Conservation (phyloP, 495 filamentous ascomycete genomes). For the Trichocladium antarcticum region DNA sequence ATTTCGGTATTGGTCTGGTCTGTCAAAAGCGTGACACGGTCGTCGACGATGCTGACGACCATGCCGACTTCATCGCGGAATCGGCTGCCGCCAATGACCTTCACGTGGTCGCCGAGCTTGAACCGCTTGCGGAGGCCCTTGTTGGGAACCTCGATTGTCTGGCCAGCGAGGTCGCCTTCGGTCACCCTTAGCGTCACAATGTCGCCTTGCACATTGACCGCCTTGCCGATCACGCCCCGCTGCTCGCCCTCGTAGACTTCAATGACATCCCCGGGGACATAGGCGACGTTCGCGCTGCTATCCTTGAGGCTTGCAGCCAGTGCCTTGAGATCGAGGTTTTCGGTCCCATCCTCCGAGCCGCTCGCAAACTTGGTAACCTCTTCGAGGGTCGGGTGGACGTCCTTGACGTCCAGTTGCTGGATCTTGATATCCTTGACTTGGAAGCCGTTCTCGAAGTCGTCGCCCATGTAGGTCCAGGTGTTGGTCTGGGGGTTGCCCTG, state of each 20-base stretch:
- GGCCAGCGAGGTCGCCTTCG: slow-evolving; percentile 69
- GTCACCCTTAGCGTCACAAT: slow-evolving; percentile 86
- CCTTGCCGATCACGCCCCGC: slow-evolving; percentile 75
- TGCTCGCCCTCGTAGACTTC: slow-evolving; percentile 97
- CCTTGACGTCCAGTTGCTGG: slow-evolving; percentile 65
- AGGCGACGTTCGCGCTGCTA: slow-evolving; percentile 61
- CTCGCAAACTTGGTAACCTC: slow-evolving; percentile 91
- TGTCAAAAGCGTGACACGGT: slow-evolving; percentile 80
- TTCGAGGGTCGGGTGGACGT: slow-evolving; percentile 87
- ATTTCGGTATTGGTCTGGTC: slow-evolving; percentile 88
- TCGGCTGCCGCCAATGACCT: slow-evolving; percentile 90
- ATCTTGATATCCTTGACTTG: slow-evolving; percentile 90
- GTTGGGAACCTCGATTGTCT: slow-evolving; percentile 81
- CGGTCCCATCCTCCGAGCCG: slow-evolving; percentile 77
- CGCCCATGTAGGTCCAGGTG: slow-evolving; percentile 69
- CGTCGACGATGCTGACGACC: slow-evolving; percentile 84
- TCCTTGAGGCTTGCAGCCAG: slow-evolving; percentile 79
- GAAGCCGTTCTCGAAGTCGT: slow-evolving; percentile 88
- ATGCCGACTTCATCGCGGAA: slow-evolving; percentile 92
- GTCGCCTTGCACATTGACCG: slow-evolving; percentile 74
- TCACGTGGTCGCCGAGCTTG: slow-evolving; percentile 90
- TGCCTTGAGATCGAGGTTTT: slow-evolving; percentile 84
- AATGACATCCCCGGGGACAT: slow-evolving; percentile 83
- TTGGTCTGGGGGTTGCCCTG: slow-evolving; percentile 51
- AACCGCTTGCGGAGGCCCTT: slow-evolving; percentile 91